These are phyloP conservation scores for Bassia scoparia DNA, from an alignment of 148 eudicot genomes.

Conservation along the genomic window DNA sequence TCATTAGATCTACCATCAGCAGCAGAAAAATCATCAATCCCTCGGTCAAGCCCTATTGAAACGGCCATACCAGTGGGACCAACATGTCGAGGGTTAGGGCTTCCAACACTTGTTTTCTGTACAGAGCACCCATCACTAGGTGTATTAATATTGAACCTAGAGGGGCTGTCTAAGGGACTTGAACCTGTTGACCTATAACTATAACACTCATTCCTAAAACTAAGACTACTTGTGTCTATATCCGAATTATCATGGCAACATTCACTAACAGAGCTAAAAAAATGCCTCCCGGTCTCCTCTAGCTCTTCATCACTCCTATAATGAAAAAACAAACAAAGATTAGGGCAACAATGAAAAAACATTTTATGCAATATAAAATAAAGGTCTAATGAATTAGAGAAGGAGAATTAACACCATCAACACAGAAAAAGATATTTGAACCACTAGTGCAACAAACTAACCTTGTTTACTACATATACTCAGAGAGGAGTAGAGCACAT, in stretches of 20 bases:
- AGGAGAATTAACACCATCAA: background rate
- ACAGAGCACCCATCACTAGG: slow-evolving; percentile 58
- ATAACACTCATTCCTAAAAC: slow-evolving; percentile 58
- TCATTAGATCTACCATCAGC: slow-evolving; percentile 38
- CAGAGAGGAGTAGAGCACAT: background rate
- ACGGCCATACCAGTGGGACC: slow-evolving; percentile 40
- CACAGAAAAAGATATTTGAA: background rate
- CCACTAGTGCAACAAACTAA: background rate
- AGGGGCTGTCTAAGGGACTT: slow-evolving; percentile 84
- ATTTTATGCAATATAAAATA: background rate
- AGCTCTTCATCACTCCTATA: slow-evolving; percentile 82
- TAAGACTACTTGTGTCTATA: slow-evolving; percentile 72
- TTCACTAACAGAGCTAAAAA: slow-evolving; percentile 57
- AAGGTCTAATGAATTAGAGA: background rate
- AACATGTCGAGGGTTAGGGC: slow-evolving; percentile 36
- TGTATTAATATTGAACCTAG: slow-evolving; percentile 69
- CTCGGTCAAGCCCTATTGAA: slow-evolving; percentile 47
- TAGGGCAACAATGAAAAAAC: background rate
- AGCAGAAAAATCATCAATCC: slow-evolving; percentile 34
- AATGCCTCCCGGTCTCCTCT: slow-evolving; percentile 49
- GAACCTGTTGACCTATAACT: slow-evolving; percentile 68
- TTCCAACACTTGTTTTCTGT: slow-evolving; percentile 53
- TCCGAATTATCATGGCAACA: slow-evolving; percentile 56
- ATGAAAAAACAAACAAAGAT: slow-evolving; percentile 5
- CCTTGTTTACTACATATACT: background rate